A percentile compares a stretch with the other conserved stretches of the same genome.
phyloP scores from a whole-genome alignment of 2,329 filamentous ascomycete genomes.

The Hymenoscyphus scutula region DNA sequence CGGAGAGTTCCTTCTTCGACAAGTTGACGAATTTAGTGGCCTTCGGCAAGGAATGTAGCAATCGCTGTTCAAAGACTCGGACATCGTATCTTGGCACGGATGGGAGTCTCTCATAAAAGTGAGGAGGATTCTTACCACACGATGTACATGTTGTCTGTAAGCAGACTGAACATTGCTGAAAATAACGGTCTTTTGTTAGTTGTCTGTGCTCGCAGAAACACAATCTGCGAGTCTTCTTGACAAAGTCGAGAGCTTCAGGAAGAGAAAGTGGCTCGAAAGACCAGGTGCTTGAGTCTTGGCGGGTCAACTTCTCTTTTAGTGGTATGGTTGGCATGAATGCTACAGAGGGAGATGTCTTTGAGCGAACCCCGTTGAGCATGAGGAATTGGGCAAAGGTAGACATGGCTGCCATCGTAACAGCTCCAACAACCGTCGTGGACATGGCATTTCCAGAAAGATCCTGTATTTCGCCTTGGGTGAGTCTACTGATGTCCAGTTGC shows the following conservation, averaged over 20 bases:
- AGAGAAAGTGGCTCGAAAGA: constrained; percentile 18
- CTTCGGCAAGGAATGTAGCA: constrained; percentile 45
- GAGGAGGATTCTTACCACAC: constrained; percentile 53
- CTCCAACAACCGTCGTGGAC: constrained; percentile 69
- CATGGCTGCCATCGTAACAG: constrained; percentile 58
- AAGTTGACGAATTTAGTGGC: constrained; percentile 31
- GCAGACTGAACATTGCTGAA: constrained; percentile 52
- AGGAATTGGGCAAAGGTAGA: constrained; percentile 36
- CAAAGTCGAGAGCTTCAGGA: constrained; percentile 21
- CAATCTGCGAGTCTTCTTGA: constrained; percentile 41
- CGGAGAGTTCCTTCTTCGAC: constrained; percentile 32
- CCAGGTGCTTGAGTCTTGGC: background rate
- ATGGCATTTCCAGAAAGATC: constrained; percentile 79
- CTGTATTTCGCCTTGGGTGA: constrained; percentile 60
- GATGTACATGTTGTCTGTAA: constrained; percentile 51
- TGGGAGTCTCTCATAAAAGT: constrained; percentile 31
- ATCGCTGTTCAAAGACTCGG: constrained; percentile 42
- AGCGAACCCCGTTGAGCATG: background rate
- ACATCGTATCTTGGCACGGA: constrained; percentile 38
- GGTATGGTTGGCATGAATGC: background rate
- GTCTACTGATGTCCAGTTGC: constrained; percentile 60
- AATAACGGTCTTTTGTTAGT: constrained; percentile 36
- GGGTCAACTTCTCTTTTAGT: background rate
- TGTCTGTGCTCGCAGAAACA: constrained; percentile 57
- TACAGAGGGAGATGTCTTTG: background rate